Evolutionary conservation across 2,329 filamentous ascomycete genomes (phyloP).

Genomic region (Chrysosphaeria jannelii): DNA sequence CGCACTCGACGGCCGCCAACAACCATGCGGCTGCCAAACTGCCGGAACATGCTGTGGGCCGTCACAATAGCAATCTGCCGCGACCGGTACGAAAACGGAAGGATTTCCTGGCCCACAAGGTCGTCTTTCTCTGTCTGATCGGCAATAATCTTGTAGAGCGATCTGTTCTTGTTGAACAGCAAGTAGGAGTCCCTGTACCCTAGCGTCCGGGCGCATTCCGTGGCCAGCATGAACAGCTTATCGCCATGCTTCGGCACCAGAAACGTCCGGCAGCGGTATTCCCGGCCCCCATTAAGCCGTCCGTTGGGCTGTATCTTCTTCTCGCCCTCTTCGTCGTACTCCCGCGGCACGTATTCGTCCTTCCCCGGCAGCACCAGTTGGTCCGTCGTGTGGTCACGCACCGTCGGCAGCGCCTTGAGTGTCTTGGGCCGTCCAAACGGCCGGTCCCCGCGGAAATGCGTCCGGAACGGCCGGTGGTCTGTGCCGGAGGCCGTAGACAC

Average conservation of each 20-base stretch:
- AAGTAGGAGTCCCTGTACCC: conserved; percentile 95
- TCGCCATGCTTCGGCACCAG: conserved; percentile 69
- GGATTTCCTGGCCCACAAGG: conserved; percentile 73
- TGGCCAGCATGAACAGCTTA: conserved; percentile 95
- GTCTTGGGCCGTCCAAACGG: no score
- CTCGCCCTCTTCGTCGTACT: conserved; percentile 78
- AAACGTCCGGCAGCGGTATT: conserved; percentile 84
- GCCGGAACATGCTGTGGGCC: conserved; percentile 90
- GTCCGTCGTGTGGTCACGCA: conserved; percentile 89
- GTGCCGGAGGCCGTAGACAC: no score
- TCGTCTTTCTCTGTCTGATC: conserved; percentile 92
- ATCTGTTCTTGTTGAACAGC: conserved; percentile 94
- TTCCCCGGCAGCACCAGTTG: conserved; percentile 66
- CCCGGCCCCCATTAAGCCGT: conserved; percentile 49
- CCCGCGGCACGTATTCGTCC: conserved; percentile 83
- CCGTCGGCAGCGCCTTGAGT: conserved; percentile 80
- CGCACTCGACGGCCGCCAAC: conserved; percentile 68
- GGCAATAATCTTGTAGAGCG: conserved; percentile 90
- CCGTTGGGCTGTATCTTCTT: conserved; percentile 74
- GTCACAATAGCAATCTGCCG: conserved; percentile 96
- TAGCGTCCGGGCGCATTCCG: conserved; percentile 78
- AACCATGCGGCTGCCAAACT: conserved; percentile 88
- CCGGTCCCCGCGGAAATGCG: no score
- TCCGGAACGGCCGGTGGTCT: no score
- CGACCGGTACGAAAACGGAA: conserved; percentile 94